A percentile compares a stretch with the other conserved stretches of the same genome.
Evolutionary conservation across 495 filamentous ascomycete species (phyloP).

Genomic region (Podospora anserina): DNA sequence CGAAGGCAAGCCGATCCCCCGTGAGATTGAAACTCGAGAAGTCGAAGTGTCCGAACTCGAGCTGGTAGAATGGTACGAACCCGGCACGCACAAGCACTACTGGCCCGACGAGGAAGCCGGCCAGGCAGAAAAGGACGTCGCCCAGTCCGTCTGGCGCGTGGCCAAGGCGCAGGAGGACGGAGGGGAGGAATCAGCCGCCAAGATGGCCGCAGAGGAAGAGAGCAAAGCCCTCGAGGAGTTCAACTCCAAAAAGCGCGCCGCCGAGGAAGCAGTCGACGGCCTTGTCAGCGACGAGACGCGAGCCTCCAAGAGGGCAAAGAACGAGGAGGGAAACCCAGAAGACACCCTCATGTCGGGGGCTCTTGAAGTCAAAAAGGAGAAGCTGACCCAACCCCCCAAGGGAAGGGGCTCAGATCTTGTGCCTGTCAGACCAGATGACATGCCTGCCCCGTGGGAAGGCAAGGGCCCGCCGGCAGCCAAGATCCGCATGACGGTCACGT

Average conservation of each 20-base stretch:
- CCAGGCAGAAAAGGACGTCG: slow-evolving; percentile 66
- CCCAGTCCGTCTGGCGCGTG: slow-evolving; percentile 63
- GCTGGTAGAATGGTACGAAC: slow-evolving; percentile 82
- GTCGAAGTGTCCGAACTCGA: slow-evolving; percentile 75
- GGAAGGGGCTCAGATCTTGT: slow-evolving; percentile 37
- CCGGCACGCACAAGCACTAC: slow-evolving; percentile 67
- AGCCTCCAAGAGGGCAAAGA: slow-evolving; percentile 34
- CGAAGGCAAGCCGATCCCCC: slow-evolving; percentile 76
- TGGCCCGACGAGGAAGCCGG: slow-evolving; percentile 75
- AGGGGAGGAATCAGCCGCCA: slow-evolving; percentile 28
- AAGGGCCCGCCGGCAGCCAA: slow-evolving; percentile 67
- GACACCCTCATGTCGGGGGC: slow-evolving; percentile 55
- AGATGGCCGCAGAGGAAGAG: slow-evolving; percentile 40
- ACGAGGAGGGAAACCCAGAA: slow-evolving; percentile 24
- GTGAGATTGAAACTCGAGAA: slow-evolving; percentile 74
- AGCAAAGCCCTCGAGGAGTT: slow-evolving; percentile 42
- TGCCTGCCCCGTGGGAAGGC: slow-evolving; percentile 41
- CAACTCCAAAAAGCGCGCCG: slow-evolving; percentile 47
- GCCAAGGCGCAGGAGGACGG: slow-evolving; percentile 41
- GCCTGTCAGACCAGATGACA: slow-evolving; percentile 32
- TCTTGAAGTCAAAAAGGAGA: slow-evolving; percentile 23
- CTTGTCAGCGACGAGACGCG: slow-evolving; percentile 33
- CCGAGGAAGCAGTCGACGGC: slow-evolving; percentile 43
- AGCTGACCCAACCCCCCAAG: slow-evolving; percentile 20
- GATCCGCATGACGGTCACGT: slow-evolving; percentile 87